Evolutionary conservation across 2,329 filamentous ascomycete species (phyloP).

Genomic region (Penicillium sp.): DNA sequence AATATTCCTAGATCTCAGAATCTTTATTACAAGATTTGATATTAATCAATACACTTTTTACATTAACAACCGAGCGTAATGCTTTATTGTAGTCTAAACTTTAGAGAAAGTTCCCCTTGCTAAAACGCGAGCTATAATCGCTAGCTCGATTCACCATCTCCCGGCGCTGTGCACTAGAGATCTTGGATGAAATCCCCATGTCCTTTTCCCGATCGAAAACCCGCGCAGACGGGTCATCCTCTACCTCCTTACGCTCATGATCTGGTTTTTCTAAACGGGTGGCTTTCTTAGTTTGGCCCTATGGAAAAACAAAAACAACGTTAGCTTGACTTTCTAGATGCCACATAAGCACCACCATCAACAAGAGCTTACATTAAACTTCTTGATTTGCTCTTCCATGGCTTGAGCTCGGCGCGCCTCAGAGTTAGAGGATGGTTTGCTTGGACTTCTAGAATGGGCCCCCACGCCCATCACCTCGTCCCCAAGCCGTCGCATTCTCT

Average conservation of each 20-base stretch:
- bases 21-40: no score
- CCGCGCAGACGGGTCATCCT: constrained; percentile 87
- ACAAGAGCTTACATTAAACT: constrained; percentile 55
- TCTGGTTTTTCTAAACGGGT: constrained; percentile 49
- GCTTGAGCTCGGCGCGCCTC: background rate
- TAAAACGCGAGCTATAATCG: constrained; percentile 80
- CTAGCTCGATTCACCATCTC: constrained; percentile 78
- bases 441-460: constrained; percentile 20
- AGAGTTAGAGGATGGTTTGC: background rate
- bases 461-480: constrained; percentile 78
- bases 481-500: constrained; percentile 78
- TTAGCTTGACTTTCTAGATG: background rate
- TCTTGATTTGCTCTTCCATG: constrained; percentile 50
- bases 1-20: no score
- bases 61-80: no score
- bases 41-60: no score
- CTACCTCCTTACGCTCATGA: constrained; percentile 63
- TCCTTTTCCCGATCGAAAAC: constrained; percentile 93
- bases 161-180: constrained; percentile 71
- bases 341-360: background rate
- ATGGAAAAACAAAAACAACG: background rate
- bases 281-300: constrained; percentile 49
- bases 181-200: constrained; percentile 73
- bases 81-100: no score
- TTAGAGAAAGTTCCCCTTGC: constrained; percentile 64